Conservation (phyloP, 2,329 filamentous ascomycete genomes). For the Colletotrichum sp. region DNA sequence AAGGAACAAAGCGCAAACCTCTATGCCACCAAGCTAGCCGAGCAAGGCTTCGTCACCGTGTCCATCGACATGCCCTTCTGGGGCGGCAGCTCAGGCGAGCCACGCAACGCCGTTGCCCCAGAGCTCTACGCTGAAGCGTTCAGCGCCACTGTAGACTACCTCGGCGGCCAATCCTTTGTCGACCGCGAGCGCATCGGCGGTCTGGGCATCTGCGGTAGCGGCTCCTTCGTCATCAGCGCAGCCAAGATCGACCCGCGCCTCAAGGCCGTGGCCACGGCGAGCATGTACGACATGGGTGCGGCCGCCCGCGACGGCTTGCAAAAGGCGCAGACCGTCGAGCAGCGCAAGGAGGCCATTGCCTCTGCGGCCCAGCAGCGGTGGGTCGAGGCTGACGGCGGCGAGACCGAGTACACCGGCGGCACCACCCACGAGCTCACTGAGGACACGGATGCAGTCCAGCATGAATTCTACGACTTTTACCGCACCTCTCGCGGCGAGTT, state of each 20-base stretch:
- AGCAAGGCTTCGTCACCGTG: slow-evolving; percentile 28
- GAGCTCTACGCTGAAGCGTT: slow-evolving; percentile 32
- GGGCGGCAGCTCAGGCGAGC: slow-evolving; percentile 29
- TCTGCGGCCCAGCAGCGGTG: not conserved
- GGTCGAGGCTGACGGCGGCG: not conserved
- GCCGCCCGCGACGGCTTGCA: not conserved
- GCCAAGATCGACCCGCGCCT: slow-evolving; percentile 35
- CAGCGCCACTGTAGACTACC: slow-evolving; percentile 35
- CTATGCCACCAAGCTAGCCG: slow-evolving; percentile 30
- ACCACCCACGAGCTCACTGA: not conserved
- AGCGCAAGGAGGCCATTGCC: slow-evolving; percentile 1
- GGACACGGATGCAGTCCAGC: not conserved
- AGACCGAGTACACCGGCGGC: not conserved
- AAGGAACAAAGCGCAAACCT: slow-evolving; percentile 34
- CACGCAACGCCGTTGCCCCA: slow-evolving; percentile 27
- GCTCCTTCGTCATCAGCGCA: slow-evolving; percentile 35
- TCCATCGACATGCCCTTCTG: slow-evolving; percentile 28
- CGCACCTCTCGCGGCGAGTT: slow-evolving; percentile 11
- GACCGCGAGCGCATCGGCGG: slow-evolving; percentile 32
- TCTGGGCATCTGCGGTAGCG: slow-evolving; percentile 34
- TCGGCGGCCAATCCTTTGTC: slow-evolving; percentile 25
- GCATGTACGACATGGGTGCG: slow-evolving; percentile 17
- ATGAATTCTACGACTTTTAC: slow-evolving; percentile 13
- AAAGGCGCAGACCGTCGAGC: not conserved
- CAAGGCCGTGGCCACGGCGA: slow-evolving; percentile 23